Percentiles rank a stretch among this genome's conserved stretches.
phyloP scores from a whole-genome alignment of 2,329 filamentous ascomycete genomes.

The Fusarium multiceps region DNA sequence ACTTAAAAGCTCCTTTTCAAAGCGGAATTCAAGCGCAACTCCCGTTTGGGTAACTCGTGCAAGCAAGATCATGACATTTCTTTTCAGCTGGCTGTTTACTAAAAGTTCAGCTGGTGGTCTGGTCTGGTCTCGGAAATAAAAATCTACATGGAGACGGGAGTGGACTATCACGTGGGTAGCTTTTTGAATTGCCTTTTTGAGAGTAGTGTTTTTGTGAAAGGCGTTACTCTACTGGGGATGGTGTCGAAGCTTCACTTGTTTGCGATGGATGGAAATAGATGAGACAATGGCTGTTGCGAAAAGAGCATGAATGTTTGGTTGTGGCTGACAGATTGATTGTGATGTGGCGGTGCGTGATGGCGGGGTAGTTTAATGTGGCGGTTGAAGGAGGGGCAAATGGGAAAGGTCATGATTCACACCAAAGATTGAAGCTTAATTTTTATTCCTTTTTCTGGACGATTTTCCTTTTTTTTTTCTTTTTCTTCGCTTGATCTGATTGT shows the following conservation, averaged over 20 bases:
- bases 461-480: neutral
- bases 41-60: constrained; percentile 38
- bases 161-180: neutral
- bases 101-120: constrained; percentile 18
- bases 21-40: constrained; percentile 30
- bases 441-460: neutral
- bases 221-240: constrained; percentile 13
- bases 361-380: constrained; percentile 35
- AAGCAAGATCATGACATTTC: neutral
- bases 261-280: neutral
- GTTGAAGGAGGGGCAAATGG: constrained; percentile 36
- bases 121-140: constrained; percentile 1
- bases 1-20: neutral
- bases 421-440: constrained; percentile 26
- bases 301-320: neutral
- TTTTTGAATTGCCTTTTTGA: neutral
- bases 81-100: constrained; percentile 15
- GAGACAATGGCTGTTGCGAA: constrained; percentile 4
- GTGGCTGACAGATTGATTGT: neutral
- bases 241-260: neutral
- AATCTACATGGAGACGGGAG: neutral
- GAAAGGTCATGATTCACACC: constrained; percentile 35
- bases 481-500: neutral
- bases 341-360: constrained; percentile 21
- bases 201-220: neutral